Conservation (phyloP, 306 rosid genomes). For the Dalbergia oliveri region DNA sequence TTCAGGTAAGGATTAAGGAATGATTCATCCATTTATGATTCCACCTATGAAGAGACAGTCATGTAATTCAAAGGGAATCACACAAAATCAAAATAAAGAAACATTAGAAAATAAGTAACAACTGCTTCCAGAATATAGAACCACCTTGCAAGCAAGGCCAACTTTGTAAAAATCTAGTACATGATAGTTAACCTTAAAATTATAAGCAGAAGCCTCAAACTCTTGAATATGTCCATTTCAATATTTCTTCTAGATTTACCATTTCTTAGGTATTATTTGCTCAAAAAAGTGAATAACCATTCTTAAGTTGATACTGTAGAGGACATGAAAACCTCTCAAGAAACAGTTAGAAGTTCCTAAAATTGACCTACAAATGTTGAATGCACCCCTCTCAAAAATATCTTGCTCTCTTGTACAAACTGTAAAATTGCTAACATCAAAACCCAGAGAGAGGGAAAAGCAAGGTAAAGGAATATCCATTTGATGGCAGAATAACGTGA, state of each 20-base stretch:
- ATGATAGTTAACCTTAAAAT: not conserved
- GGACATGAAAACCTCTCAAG: conserved; percentile 32
- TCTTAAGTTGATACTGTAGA: not conserved
- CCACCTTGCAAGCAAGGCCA: conserved; percentile 4
- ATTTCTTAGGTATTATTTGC: not conserved
- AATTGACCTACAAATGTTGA: not conserved
- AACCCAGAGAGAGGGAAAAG: not conserved
- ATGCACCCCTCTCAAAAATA: not conserved
- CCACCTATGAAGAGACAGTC: too few relatives aligned
- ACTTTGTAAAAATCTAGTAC: conserved; percentile 4
- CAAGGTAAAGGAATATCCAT: not conserved
- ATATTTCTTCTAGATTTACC: conserved; percentile 15
- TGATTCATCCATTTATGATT: too few relatives aligned
- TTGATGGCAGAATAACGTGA: conserved; percentile 7
- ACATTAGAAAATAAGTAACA: not conserved
- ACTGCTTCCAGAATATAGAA: not conserved
- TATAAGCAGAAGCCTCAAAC: not conserved
- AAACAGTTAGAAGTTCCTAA: not conserved
- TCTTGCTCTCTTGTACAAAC: conserved; percentile 31
- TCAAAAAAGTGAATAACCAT: conserved; percentile 16
- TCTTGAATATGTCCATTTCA: conserved; percentile 7
- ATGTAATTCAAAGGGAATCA: too few relatives aligned
- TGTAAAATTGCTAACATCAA: conserved; percentile 15
- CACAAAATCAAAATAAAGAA: too few relatives aligned
- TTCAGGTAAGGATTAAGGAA: too few relatives aligned